These are phyloP conservation scores for Neophaeococcomyces mojaviensis DNA, from an alignment of 2,329 filamentous ascomycete species.

Conservation along the genomic window DNA sequence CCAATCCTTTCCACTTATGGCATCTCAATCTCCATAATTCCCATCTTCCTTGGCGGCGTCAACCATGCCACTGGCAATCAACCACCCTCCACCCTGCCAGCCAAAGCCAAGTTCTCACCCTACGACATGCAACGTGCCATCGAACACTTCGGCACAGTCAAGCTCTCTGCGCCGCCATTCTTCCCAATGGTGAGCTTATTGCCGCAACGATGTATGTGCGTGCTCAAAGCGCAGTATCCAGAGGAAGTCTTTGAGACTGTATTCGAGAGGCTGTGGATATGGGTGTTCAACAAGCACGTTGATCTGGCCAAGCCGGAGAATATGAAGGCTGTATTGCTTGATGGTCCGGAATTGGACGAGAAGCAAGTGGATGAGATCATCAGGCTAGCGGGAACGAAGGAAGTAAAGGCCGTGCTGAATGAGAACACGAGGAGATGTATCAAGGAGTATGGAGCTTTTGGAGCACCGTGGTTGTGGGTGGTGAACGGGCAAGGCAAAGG, in stretches of 20 bases:
- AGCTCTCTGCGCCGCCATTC: constrained; percentile 34
- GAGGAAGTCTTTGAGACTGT: constrained; percentile 44
- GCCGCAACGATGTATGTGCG: constrained; percentile 59
- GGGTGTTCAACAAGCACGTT: constrained; percentile 55
- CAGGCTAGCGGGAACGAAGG: constrained; percentile 41
- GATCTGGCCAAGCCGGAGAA: constrained; percentile 54
- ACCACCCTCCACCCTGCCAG: constrained; percentile 62
- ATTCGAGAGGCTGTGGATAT: constrained; percentile 50
- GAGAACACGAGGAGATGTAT: constrained; percentile 55
- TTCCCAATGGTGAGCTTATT: constrained; percentile 38
- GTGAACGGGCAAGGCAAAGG: constrained; percentile 44
- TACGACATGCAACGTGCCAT: constrained; percentile 45
- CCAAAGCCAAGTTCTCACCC: constrained; percentile 55
- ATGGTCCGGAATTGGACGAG: constrained; percentile 36
- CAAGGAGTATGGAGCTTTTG: constrained; percentile 59
- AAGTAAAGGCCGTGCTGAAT: constrained; percentile 49
- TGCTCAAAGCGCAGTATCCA: constrained; percentile 55
- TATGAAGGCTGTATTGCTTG: constrained; percentile 38
- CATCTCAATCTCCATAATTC: constrained; percentile 50
- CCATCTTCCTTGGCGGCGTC: constrained; percentile 64
- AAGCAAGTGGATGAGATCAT: constrained; percentile 52
- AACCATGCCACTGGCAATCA: constrained; percentile 60
- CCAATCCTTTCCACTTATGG: not conserved
- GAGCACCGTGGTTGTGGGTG: constrained; percentile 65
- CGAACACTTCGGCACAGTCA: constrained; percentile 42